These are phyloP conservation scores for Basidioascus undulatus DNA, from an alignment of 768 basidiomycete genomes.

Conservation along the genomic window DNA sequence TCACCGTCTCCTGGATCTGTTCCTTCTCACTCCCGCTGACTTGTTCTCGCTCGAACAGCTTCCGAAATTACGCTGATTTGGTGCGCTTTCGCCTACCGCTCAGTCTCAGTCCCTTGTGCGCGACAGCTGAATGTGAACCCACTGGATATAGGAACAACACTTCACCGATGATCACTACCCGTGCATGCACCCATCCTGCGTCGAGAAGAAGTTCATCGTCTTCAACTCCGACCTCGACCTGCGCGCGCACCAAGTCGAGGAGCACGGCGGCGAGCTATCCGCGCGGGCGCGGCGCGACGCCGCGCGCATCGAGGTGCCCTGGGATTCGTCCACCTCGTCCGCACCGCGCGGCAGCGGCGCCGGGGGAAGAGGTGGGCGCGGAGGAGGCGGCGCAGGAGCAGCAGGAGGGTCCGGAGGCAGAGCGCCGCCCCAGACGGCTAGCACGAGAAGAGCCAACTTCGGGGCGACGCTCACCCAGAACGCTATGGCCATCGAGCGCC, in stretches of 20 bases:
- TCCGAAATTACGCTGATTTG: neutral
- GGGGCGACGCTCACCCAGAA: constrained; percentile 5
- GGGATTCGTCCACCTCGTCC: too few species aligned
- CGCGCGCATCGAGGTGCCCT: constrained; percentile 39
- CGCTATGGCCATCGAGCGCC: neutral
- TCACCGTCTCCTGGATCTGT: neutral
- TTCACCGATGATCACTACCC: constrained; percentile 52
- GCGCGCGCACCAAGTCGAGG: constrained; percentile 70
- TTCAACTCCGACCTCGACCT: constrained; percentile 71
- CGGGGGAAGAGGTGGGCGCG: constrained; percentile 3
- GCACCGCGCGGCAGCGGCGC: constrained; percentile 20
- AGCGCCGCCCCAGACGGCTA: neutral
- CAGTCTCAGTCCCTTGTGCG: neutral
- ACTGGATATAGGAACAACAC: constrained; percentile 35
- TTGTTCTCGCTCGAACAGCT: constrained; percentile 19
- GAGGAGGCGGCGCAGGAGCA: neutral
- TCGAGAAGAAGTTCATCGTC: constrained; percentile 78
- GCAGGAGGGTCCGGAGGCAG: neutral
- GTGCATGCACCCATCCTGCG: constrained; percentile 48
- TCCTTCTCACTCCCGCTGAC: neutral
- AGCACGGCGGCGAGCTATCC: constrained; percentile 50
- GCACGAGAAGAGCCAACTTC: constrained; percentile 3
- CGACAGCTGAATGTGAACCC: neutral
- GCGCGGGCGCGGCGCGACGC: constrained; percentile 44
- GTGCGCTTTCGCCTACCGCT: neutral